phyloP scores from a whole-genome alignment of 1,139 yeast genomes.

The Geotrichum cucujoidarum region DNA sequence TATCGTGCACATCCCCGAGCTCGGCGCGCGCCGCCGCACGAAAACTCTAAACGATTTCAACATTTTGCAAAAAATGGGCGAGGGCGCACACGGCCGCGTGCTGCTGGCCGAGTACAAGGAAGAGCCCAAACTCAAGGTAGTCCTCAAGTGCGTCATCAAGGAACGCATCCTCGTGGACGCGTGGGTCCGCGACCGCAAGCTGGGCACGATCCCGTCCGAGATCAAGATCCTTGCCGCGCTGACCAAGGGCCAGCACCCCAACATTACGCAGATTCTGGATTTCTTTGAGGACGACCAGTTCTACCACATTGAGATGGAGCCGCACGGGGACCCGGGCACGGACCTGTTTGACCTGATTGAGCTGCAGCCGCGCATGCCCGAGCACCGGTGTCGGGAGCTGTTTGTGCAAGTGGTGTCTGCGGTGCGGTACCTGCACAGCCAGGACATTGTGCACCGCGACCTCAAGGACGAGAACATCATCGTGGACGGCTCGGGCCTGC shows the following conservation, averaged over 20 bases:
- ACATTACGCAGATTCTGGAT: constrained; percentile 76
- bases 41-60: constrained; percentile 68
- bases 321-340: constrained; percentile 83
- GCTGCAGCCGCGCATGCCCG: constrained; percentile 71
- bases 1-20: constrained; percentile 25
- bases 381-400: constrained; percentile 66
- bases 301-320: constrained; percentile 85
- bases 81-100: constrained; percentile 95
- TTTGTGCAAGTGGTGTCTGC: constrained; percentile 78
- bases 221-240: constrained; percentile 84
- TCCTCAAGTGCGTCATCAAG: constrained; percentile 83
- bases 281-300: constrained; percentile 87
- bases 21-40: constrained; percentile 38
- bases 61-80: constrained; percentile 77
- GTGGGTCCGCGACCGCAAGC: constrained; percentile 86
- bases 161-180: constrained; percentile 92
- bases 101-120: constrained; percentile 66
- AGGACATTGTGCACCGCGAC: constrained; percentile 90
- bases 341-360: constrained; percentile 91
- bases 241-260: constrained; percentile 68
- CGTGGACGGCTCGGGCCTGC: constrained; percentile 50
- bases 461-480: constrained; percentile 93
- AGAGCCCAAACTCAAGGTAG: constrained; percentile 60
- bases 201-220: constrained; percentile 93
- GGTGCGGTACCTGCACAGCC: constrained; percentile 69